Evolutionary conservation across 495 filamentous ascomycete species (phyloP).

Genomic region (Penicillium paradoxum): DNA sequence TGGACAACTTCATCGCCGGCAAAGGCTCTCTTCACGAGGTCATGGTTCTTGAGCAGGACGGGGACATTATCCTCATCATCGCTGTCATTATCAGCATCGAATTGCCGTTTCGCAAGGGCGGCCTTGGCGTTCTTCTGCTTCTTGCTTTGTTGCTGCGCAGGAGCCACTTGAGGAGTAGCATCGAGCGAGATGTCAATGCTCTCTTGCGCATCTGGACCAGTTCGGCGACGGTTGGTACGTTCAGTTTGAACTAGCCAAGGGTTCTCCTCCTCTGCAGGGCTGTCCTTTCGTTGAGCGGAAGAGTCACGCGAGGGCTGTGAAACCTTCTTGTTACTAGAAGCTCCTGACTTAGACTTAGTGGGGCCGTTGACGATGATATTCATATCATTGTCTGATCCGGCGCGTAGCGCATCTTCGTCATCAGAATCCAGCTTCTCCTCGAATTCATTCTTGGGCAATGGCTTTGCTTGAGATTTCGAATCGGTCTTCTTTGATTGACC

Average conservation of each 20-base stretch:
- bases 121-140: conserved; percentile 19
- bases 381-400: conserved; percentile 22
- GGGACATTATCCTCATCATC: conserved; percentile 58
- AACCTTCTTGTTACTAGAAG: conserved; percentile 15
- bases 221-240: conserved; percentile 34
- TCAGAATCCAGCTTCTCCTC: conserved; percentile 56
- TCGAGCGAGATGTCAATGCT: conserved; percentile 37
- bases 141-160: conserved; percentile 11
- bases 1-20: conserved; percentile 83
- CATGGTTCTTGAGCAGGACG: conserved; percentile 68
- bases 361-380: conserved; percentile 21
- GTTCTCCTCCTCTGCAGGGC: conserved; percentile 35
- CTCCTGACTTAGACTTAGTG: conserved; percentile 19
- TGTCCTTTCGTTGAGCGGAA: conserved; percentile 17
- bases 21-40: conserved; percentile 79
- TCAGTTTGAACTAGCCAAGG: conserved; percentile 47
- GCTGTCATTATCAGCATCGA: conserved; percentile 34
- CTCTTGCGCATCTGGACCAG: conserved; percentile 29
- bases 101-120: conserved; percentile 16
- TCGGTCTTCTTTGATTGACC: conserved; percentile 43
- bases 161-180: conserved; percentile 18
- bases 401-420: conserved; percentile 35
- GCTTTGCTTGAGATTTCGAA: conserved; percentile 16
- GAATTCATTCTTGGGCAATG: conserved; percentile 48
- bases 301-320: conserved; percentile 16